A percentile compares a stretch with the other conserved stretches of the same genome.
Conservation (phyloP, 176 grass and related monocot species). For the Zoysia japonica region DNA sequence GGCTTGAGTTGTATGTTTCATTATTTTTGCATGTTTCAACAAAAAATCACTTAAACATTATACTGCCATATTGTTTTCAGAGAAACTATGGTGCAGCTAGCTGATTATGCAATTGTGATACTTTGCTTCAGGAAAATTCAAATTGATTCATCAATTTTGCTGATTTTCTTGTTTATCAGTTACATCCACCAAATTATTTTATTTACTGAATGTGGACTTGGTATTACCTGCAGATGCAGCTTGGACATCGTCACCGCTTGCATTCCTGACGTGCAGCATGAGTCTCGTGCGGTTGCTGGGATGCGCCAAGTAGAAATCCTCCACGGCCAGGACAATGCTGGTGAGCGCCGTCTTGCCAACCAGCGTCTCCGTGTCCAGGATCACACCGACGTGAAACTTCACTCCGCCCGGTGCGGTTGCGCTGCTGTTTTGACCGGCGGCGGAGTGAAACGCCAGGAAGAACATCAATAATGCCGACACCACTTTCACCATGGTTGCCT, state of each 20-base stretch:
- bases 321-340: constrained; percentile 47
- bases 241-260: constrained; percentile 19
- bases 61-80: too few relatives aligned
- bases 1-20: not conserved
- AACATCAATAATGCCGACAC: not conserved
- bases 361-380: constrained; percentile 31
- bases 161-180: too few relatives aligned
- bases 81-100: too few relatives aligned
- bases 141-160: too few relatives aligned
- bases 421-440: not conserved
- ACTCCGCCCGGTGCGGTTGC: not conserved
- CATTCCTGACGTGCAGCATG: constrained; percentile 40
- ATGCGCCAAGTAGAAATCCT: constrained; percentile 49
- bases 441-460: not conserved
- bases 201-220: too few relatives aligned
- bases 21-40: not conserved
- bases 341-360: constrained; percentile 41
- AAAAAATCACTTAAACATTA: too few relatives aligned
- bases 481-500: not conserved
- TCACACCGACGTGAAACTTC: constrained; percentile 47
- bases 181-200: too few relatives aligned
- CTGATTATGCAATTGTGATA: too few relatives aligned
- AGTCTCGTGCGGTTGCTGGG: constrained; percentile 38
- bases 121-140: too few relatives aligned
- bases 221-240: not conserved